Evolutionary conservation across 2,329 filamentous ascomycete species (phyloP).

Genomic region (Lizonia empirigonia): DNA sequence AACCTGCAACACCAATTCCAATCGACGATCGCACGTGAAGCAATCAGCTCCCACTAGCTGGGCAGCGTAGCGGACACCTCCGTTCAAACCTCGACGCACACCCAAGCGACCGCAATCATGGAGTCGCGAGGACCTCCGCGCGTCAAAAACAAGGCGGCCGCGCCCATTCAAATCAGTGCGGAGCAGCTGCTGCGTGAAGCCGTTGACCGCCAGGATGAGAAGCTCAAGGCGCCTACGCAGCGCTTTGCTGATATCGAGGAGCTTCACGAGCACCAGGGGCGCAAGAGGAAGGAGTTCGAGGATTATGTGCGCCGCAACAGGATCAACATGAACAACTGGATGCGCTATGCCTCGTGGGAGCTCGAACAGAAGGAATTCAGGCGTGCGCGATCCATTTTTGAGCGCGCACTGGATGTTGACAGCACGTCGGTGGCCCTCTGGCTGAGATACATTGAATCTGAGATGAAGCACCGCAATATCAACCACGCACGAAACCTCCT

Average conservation of each 20-base stretch:
- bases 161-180: conserved; percentile 82
- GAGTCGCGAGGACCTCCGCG: conserved; percentile 89
- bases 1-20: background rate
- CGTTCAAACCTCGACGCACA: background rate
- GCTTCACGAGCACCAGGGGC: conserved; percentile 94
- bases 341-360: conserved; percentile 96
- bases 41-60: conserved; percentile 5
- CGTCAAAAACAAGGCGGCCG: conserved; percentile 98
- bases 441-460: conserved; percentile 92
- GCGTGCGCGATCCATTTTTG: conserved; percentile 89
- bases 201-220: conserved; percentile 91
- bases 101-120: conserved; percentile 61
- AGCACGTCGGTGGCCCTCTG: conserved; percentile 84
- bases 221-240: conserved; percentile 87
- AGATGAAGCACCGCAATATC: conserved; percentile 81
- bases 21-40: background rate
- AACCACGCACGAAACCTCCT: conserved; percentile 95
- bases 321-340: conserved; percentile 98
- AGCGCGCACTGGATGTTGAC: conserved; percentile 90
- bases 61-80: background rate
- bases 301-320: conserved; percentile 95
- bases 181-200: conserved; percentile 97
- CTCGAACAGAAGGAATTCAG: conserved; percentile 97
- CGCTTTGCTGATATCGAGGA: conserved; percentile 96
- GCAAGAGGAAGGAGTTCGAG: conserved; percentile 96